Percentiles rank a stretch among this genome's conserved stretches.
Evolutionary conservation across 352 stramenopile genomes (phyloP).

Genomic region (Phytophthora sp.): DNA sequence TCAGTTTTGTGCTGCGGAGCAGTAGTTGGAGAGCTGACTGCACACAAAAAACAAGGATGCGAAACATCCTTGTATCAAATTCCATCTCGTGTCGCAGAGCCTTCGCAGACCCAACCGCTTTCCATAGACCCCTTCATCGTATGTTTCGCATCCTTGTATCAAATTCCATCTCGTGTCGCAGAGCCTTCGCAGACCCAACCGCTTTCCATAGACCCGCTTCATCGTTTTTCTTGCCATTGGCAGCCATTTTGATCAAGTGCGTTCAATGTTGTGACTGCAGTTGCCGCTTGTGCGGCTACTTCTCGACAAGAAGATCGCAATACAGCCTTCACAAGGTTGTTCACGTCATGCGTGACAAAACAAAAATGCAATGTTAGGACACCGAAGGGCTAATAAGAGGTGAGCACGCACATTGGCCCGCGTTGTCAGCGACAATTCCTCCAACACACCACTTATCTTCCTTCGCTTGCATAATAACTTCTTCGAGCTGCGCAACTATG

Average conservation of each 20-base stretch:
- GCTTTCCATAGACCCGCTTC: neutral
- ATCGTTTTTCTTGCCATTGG: neutral
- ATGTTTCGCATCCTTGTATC: too few species aligned
- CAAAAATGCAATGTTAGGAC: neutral
- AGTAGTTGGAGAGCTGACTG: too few species aligned
- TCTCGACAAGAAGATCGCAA: slow-evolving; percentile 1
- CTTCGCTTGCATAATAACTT: slow-evolving; percentile 2
- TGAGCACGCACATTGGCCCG: slow-evolving; percentile 2
- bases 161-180: too few species aligned
- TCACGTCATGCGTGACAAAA: slow-evolving; percentile 10
- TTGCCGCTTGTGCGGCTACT: neutral
- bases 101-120: too few species aligned
- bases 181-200: neutral
- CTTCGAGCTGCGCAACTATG: slow-evolving; percentile 13
- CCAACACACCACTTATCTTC: slow-evolving; percentile 7
- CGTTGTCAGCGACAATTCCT: slow-evolving; percentile 14
- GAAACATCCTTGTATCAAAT: too few species aligned
- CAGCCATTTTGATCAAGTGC: slow-evolving; percentile 8
- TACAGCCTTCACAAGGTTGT: slow-evolving; percentile 8
- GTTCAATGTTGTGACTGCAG: slow-evolving; percentile 2
- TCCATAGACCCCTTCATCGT: too few species aligned
- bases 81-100: too few species aligned
- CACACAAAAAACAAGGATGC: too few species aligned
- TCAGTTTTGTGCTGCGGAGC: too few species aligned
- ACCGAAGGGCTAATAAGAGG: neutral